phyloP scores from a whole-genome alignment of 192 early-diverging fungal species.

The Linnemannia elongata region DNA sequence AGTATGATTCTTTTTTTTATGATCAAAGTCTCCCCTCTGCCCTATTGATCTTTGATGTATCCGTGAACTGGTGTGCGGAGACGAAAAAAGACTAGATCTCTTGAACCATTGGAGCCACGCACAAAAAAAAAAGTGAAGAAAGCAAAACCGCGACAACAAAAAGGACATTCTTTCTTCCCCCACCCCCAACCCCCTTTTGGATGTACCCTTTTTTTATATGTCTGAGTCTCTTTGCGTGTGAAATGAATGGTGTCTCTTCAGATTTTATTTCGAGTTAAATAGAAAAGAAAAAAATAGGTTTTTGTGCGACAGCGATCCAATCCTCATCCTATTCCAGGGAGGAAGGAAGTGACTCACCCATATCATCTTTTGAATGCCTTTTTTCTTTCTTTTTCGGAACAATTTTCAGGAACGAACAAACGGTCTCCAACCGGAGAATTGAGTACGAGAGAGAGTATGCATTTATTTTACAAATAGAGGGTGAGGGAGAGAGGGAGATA shows the following conservation, averaged over 20 bases:
- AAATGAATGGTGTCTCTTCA: not conserved
- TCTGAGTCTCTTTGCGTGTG: too few species aligned
- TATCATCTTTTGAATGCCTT: not conserved
- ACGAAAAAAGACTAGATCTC: not conserved
- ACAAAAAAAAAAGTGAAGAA: not conserved
- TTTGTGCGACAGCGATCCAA: not conserved
- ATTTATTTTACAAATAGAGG: not conserved
- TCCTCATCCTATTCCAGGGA: not conserved
- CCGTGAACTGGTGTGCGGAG: not conserved
- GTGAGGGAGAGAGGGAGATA: not conserved
- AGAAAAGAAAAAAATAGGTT: not conserved
- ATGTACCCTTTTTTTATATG: not conserved
- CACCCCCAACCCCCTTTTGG: not conserved
- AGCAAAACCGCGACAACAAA: not conserved
- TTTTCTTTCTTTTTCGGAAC: slow-evolving; percentile 4
- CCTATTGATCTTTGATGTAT: not conserved
- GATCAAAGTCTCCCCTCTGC: not conserved
- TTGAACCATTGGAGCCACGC: slow-evolving; percentile 4
- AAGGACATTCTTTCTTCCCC: not conserved
- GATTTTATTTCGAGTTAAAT: not conserved
- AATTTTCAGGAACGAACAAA: slow-evolving; percentile 1
- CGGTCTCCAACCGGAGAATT: not conserved
- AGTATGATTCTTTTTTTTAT: not conserved
- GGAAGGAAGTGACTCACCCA: not conserved
- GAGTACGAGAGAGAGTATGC: not conserved